A percentile compares a stretch with the other conserved stretches of the same genome.
These are phyloP conservation scores for Sporothrix pseudoabietina DNA, from an alignment of 2,329 filamentous ascomycete species.

Conservation along the genomic window DNA sequence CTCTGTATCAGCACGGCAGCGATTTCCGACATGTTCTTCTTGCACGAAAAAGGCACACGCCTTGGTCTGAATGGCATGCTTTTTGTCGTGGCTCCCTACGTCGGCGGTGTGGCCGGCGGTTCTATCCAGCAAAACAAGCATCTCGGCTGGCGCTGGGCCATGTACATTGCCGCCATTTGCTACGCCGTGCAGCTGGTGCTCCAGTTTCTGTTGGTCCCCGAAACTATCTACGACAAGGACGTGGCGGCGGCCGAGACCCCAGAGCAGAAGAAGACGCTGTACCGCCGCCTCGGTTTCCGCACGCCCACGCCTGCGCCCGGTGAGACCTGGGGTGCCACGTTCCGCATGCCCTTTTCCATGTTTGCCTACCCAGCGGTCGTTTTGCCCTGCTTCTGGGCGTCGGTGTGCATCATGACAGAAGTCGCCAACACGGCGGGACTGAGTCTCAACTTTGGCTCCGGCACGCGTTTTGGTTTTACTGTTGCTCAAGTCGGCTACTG, in stretches of 20 bases:
- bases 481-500: conserved; percentile 33
- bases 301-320: conserved; percentile 27
- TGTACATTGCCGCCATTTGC: conserved; percentile 32
- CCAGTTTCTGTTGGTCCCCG: conserved; percentile 32
- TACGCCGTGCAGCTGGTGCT: conserved; percentile 26
- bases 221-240: conserved; percentile 33
- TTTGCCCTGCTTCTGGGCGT: conserved; percentile 33
- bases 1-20: conserved; percentile 31
- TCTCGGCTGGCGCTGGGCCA: conserved; percentile 34
- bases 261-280: conserved; percentile 27
- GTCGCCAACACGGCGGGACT: conserved; percentile 35
- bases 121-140: conserved; percentile 29
- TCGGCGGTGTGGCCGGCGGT: conserved; percentile 32
- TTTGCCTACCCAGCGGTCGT: conserved; percentile 34
- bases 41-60: conserved; percentile 33
- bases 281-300: conserved; percentile 31
- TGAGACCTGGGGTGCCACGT: conserved; percentile 32
- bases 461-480: conserved; percentile 28
- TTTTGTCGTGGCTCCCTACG: conserved; percentile 32
- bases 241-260: conserved; percentile 22
- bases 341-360: conserved; percentile 32
- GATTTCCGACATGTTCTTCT: conserved; percentile 34
- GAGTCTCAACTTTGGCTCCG: conserved; percentile 33
- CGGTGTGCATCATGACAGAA: conserved; percentile 33
- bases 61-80: conserved; percentile 33